Conservation (phyloP, 768 basidiomycete species). For the Trametes villosa region DNA sequence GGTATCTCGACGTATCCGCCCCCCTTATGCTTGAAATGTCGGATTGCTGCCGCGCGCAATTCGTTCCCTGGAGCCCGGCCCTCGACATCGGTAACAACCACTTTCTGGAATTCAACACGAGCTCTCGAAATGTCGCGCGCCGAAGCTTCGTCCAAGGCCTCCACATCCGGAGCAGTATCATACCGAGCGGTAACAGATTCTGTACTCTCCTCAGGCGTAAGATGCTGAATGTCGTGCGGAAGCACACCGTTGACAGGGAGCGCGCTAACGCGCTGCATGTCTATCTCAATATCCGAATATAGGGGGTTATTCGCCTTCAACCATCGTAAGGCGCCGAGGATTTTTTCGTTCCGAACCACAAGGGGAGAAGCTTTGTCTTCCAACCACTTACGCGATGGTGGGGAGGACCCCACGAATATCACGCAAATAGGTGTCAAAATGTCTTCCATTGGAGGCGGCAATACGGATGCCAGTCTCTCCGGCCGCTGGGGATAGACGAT, state of each 20-base stretch:
- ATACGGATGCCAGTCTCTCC: constrained; percentile 28
- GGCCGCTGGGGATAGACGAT: constrained; percentile 47
- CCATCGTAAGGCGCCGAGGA: neutral
- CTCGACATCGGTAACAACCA: constrained; percentile 38
- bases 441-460: constrained; percentile 44
- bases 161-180: neutral
- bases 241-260: neutral
- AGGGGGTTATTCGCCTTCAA: neutral
- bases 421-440: constrained; percentile 43
- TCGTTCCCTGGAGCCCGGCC: constrained; percentile 31
- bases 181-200: neutral
- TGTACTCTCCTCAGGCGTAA: neutral
- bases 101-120: neutral
- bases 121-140: neutral
- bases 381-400: constrained; percentile 20
- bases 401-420: constrained; percentile 42
- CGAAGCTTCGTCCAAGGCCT: neutral
- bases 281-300: neutral
- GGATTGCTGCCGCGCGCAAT: constrained; percentile 39
- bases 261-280: neutral
- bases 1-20: constrained; percentile 35
- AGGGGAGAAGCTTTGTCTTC: neutral
- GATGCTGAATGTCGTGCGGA: neutral
- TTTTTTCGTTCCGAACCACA: neutral
- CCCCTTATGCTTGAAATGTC: constrained; percentile 37